phyloP scores from a whole-genome alignment of 202 grass and related monocot species.

The Cymbopogon flexuosus region DNA sequence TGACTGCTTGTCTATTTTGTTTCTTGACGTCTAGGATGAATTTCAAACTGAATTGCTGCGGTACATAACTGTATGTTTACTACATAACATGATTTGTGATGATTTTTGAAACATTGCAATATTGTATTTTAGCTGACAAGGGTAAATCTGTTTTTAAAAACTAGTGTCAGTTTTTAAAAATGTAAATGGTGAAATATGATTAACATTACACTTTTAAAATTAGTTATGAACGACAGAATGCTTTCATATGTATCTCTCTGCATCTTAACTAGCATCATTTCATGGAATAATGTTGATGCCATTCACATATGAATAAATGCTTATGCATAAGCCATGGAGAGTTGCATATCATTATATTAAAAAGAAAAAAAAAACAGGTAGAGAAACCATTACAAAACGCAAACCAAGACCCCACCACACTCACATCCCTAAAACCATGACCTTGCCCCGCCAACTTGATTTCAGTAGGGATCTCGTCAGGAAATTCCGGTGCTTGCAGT shows the following conservation, averaged over 20 bases:
- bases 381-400: neutral
- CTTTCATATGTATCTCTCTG: neutral
- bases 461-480: neutral
- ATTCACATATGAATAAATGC: neutral
- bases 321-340: neutral
- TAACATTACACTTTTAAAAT: neutral
- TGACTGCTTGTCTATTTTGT: neutral
- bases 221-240: neutral
- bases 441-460: neutral
- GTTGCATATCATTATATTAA: neutral
- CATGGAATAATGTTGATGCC: neutral
- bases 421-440: neutral
- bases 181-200: neutral
- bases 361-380: neutral
- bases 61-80: neutral
- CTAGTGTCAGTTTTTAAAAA: neutral
- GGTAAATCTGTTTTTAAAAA: neutral
- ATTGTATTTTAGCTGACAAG: neutral
- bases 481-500: neutral
- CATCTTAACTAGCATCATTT: conserved; percentile 6
- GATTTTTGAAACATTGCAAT: neutral
- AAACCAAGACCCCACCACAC: neutral
- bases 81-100: neutral
- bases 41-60: neutral
- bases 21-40: neutral